Percentiles rank a stretch among this genome's conserved stretches.
phyloP scores from a whole-genome alignment of 1,284 basidiomycete species.

The Sanghuangporus weigelae region DNA sequence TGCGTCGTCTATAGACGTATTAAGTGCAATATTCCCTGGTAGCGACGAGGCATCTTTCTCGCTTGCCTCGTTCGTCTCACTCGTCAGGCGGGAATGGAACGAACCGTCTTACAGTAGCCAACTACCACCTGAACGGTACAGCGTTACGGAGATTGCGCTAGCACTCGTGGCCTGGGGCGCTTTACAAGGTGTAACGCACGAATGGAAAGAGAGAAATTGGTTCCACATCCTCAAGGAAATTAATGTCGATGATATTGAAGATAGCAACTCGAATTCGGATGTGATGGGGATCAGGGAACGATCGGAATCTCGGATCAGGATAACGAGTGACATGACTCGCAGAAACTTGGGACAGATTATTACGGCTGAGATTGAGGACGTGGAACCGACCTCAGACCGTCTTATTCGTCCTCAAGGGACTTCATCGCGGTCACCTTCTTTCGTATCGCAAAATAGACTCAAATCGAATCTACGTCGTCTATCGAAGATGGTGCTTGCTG shows the following conservation, averaged over 20 bases:
- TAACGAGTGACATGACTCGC: conserved; percentile 65
- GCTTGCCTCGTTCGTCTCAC: conserved; percentile 67
- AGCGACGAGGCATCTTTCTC: conserved; percentile 75
- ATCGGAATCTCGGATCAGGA: conserved; percentile 52
- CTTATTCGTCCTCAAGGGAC: neutral
- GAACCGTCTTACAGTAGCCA: conserved; percentile 45
- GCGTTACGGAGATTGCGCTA: conserved; percentile 56
- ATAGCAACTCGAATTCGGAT: conserved; percentile 20
- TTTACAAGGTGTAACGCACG: conserved; percentile 70
- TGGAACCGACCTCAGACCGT: conserved; percentile 14
- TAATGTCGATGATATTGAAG: conserved; percentile 44
- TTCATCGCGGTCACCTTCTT: conserved; percentile 14
- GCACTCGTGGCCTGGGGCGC: conserved; percentile 74
- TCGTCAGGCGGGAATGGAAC: conserved; percentile 69
- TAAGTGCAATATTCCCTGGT: conserved; percentile 67
- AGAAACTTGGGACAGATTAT: conserved; percentile 61
- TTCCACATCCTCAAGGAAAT: conserved; percentile 61
- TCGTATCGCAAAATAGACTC: conserved; percentile 45
- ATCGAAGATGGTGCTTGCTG: conserved; percentile 74
- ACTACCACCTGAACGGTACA: conserved; percentile 56
- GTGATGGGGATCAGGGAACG: conserved; percentile 24
- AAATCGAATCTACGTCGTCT: conserved; percentile 65
- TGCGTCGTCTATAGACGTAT: conserved; percentile 64
- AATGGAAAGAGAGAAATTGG: conserved; percentile 70
- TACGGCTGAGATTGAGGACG: conserved; percentile 66